Percentiles rank a stretch among this genome's conserved stretches.
Conservation (phyloP, 139 green algal species). For the Zygnema cylindricum region DNA sequence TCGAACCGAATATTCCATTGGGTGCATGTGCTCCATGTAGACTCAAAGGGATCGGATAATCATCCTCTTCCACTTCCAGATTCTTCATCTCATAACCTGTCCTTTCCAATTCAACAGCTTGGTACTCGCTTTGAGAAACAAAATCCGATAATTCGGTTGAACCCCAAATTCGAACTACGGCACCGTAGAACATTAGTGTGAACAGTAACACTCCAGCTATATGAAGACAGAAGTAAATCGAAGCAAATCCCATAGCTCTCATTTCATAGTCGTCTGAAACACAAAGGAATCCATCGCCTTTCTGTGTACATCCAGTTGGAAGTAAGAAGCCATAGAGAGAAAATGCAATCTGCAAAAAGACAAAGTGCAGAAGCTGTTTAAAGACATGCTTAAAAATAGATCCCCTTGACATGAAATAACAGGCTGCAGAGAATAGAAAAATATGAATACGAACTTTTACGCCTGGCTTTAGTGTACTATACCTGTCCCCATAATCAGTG, state of each 20-base stretch:
- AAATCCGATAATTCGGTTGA: background rate
- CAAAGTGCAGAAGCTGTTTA: too few relatives aligned
- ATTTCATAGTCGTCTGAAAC: background rate
- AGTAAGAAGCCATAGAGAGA: slow-evolving; percentile 36
- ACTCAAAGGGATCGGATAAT: background rate
- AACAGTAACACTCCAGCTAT: slow-evolving; percentile 7
- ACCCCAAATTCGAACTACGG: background rate
- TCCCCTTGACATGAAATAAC: background rate
- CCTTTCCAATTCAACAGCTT: background rate
- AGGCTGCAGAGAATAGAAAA: background rate
- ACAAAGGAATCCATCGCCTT: slow-evolving; percentile 2
- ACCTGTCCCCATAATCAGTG: too few relatives aligned
- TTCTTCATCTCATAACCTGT: background rate
- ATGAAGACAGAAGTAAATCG: slow-evolving; percentile 11
- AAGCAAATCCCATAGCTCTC: slow-evolving; percentile 5
- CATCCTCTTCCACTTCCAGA: background rate
- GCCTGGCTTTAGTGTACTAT: too few relatives aligned
- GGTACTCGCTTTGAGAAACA: background rate
- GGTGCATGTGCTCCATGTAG: background rate
- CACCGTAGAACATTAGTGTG: slow-evolving; percentile 12
- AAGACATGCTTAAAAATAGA: background rate
- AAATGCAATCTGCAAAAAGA: slow-evolving; percentile 15
- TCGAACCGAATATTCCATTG: background rate
- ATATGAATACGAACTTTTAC: too few relatives aligned
- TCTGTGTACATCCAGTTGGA: slow-evolving; percentile 9